Base-by-base conservation (phyloP, 2,329 filamentous ascomycete genomes). In the Clonostachys byssicola region DNA sequence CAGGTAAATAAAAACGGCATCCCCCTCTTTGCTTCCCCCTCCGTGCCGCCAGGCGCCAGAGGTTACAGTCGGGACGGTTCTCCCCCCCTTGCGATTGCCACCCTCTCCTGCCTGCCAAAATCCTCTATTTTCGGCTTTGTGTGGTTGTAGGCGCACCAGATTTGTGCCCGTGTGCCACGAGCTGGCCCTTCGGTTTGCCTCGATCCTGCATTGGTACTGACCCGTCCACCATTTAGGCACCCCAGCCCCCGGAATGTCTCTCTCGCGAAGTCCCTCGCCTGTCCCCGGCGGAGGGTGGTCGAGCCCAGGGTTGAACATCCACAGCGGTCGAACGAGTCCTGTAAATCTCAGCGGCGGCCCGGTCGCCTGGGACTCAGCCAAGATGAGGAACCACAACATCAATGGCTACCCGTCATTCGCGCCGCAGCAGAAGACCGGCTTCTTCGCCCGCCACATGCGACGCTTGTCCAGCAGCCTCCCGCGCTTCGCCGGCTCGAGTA, bases 201-300 rank as follows among this genome's bases (percentile, higher is more conserved):
- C 23, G 23, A 30, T 30, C 23, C 23, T 30, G 23, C 23, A 30
- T 30, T 30, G 23, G 8, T 30, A 30, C 23, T 30, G 23, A 30
- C 23, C 23, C 8, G 23, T 30, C 9, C 23, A 30, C 23, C 23
- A 30, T 30, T 30, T 65, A 79, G 75, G 79, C 60, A 83, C 76
- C 45, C 77, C 81, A 40, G 74, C 70, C 57, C 60, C 67, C 55
- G 69, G 72, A 59, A 96, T 96, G 92, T 88, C 88, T 56, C 72
- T 92, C 52, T 94, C 91, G 56, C 84, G 90, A 69, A 95, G 89
- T 62, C 89, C 92, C 44, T 96, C 90, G 47, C 92, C 92, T 52
- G 80, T 83, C 52, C 86, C 84, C 51, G 87, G 88, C 59, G 90
- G 89, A 62, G 91, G 91, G 57, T 96, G 92, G 92, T 83, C 89